phyloP scores from a whole-genome alignment of 1,139 yeast species.

The Yamadazyma dushanensis region DNA sequence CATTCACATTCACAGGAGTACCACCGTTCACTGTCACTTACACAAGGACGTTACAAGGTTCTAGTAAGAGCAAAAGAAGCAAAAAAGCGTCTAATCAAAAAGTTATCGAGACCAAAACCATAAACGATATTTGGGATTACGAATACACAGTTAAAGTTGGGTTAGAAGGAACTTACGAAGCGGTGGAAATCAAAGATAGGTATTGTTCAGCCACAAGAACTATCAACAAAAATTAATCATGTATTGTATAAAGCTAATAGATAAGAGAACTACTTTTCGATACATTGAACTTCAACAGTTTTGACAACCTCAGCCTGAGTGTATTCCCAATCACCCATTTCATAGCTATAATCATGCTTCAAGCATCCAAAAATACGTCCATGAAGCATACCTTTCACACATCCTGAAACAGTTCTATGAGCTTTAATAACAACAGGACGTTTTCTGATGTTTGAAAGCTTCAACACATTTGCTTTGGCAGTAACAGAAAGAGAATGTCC shows the following conservation, averaged over 20 bases:
- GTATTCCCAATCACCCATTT: conserved; percentile 7
- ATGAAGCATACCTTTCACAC: conserved; percentile 4
- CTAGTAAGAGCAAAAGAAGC: conserved; percentile 20
- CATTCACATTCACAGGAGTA: conserved; percentile 64
- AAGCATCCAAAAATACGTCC: conserved; percentile 5
- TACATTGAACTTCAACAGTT: conserved; percentile 5
- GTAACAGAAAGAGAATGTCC: conserved; percentile 10
- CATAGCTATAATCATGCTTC: conserved; percentile 4
- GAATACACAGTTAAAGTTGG: conserved; percentile 75
- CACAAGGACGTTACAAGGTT: conserved; percentile 50
- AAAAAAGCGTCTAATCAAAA: conserved; percentile 23
- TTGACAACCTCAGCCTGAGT: conserved; percentile 7
- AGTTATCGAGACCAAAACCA: conserved; percentile 75
- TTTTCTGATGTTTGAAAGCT: conserved; percentile 9
- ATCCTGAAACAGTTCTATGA: conserved; percentile 4
- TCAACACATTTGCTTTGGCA: conserved; percentile 6
- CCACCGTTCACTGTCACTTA: conserved; percentile 71
- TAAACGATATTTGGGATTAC: conserved; percentile 65
- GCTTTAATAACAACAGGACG: conserved; percentile 8
- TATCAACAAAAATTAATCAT: no score
- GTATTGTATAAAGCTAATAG: conserved; percentile 6
- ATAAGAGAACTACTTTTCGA: no score
- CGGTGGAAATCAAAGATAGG: conserved; percentile 80
- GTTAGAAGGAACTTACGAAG: conserved; percentile 92
- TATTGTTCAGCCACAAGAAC: conserved; percentile 61